A percentile compares a stretch with the other conserved stretches of the same genome.
Conservation (phyloP, 306 rosid genomes). For the Benincasa hispida region DNA sequence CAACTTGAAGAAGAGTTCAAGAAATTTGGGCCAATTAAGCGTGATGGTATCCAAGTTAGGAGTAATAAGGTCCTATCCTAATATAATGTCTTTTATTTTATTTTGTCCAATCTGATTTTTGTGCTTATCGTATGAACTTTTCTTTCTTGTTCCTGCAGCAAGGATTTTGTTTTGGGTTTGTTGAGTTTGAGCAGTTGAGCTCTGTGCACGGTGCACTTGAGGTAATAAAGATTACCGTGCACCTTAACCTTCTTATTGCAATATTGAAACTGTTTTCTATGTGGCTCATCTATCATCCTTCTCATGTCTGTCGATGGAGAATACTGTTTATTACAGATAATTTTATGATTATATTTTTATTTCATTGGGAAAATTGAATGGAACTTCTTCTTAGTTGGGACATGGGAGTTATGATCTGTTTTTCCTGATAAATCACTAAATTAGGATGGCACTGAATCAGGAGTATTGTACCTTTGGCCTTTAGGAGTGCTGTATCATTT, state of each 20-base stretch:
- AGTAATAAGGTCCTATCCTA: slow-evolving; percentile 49
- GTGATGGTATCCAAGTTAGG: slow-evolving; percentile 90
- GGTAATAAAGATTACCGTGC: neutral
- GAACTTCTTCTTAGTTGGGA: neutral
- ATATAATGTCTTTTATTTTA: neutral
- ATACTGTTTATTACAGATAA: neutral
- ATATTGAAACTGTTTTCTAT: neutral
- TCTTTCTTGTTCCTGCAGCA: slow-evolving; percentile 39
- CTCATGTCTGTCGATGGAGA: neutral
- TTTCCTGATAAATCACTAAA: neutral
- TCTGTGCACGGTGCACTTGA: slow-evolving; percentile 48
- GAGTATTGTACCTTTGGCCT: neutral
- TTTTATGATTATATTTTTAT: neutral
- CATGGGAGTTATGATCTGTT: neutral
- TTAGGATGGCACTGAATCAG: neutral
- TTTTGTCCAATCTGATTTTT: neutral
- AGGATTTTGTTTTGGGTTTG: slow-evolving; percentile 94
- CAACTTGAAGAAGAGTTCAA: slow-evolving; percentile 81
- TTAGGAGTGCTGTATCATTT: neutral
- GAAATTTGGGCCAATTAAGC: slow-evolving; percentile 88
- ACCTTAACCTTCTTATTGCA: neutral
- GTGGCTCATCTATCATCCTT: neutral
- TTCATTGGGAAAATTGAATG: neutral
- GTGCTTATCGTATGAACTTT: neutral
- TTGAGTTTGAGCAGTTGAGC: slow-evolving; percentile 66